Evolutionary conservation across 495 filamentous ascomycete genomes (phyloP).

Genomic region (Penicillium macrosclerotiorum): DNA sequence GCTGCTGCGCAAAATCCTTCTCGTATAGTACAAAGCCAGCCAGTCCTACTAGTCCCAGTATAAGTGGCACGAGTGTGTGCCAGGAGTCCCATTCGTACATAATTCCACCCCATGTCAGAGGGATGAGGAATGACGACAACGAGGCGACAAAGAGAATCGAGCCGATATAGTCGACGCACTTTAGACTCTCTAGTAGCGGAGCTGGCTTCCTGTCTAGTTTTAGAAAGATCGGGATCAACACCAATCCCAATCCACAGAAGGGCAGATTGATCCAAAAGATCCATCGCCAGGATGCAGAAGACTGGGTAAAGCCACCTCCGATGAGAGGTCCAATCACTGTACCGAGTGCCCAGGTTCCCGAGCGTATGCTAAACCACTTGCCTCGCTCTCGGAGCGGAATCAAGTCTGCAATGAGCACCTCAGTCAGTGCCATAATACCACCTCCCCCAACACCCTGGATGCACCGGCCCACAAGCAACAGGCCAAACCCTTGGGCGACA

Average conservation of each 20-base stretch:
- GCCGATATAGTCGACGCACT: conserved; percentile 52
- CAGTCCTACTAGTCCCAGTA: conserved; percentile 17
- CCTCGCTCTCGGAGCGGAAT: conserved; percentile 34
- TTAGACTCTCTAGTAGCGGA: conserved; percentile 24
- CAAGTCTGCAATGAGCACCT: conserved; percentile 35
- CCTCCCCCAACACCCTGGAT: conserved; percentile 33
- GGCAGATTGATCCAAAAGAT: conserved; percentile 66
- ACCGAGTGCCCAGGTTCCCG: conserved; percentile 20
- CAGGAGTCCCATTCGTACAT: conserved; percentile 50
- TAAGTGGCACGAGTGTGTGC: conserved; percentile 44
- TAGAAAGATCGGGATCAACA: conserved; percentile 51
- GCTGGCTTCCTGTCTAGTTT: conserved; percentile 21
- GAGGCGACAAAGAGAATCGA: conserved; percentile 47
- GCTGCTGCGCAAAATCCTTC: conserved; percentile 5
- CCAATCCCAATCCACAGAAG: conserved; percentile 46
- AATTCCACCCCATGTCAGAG: conserved; percentile 52
- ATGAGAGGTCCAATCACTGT: conserved; percentile 32
- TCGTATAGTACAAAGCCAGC: conserved; percentile 9
- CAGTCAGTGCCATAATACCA: conserved; percentile 27
- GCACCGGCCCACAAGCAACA: conserved; percentile 25
- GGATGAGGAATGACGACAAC: conserved; percentile 47
- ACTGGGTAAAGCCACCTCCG: conserved; percentile 25
- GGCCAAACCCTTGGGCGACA: conserved; percentile 20
- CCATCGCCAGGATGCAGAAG: conserved; percentile 50
- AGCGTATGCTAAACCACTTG: conserved; percentile 23